Base-by-base conservation (phyloP, 2,329 filamentous ascomycete genomes). In the Metarhizium humberi region DNA sequence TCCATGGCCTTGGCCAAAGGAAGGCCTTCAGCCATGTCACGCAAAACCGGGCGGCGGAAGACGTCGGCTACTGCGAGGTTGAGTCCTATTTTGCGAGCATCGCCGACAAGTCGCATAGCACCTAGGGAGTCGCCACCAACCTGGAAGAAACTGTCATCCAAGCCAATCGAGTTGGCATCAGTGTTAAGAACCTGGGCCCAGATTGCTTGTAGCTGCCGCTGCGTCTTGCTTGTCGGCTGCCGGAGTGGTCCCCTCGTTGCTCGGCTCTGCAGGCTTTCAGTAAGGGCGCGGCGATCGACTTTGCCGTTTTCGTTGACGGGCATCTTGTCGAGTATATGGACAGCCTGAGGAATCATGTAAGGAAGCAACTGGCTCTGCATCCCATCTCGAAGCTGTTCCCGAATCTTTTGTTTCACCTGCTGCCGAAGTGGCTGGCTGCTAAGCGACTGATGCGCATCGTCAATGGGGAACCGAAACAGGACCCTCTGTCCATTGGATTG, bases 221-320 rank as follows among this genome's bases (percentile, higher is more conserved):
- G 8, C 38, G 13, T 16, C 14, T 16, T 13, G 5, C 3, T 16
- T 7, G 10, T 13, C 38, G 5, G 5, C 38, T 40, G 38, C 10
- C 38, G 11, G 6, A 11, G 6, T 34, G 7, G 7, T 34, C 10
- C 10, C 7, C 7, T 11, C 32, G 10, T 11, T 2, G 32, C 7
- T 11, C 6, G 32, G 1, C 32, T 34, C 46, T 49, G 11, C 13
- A 49, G 32, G 5, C 11, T 34, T 20, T 48, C 45, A 38, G 20
- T 32, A 2, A 63, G 55, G 5, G 42, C 49, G 14, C 34, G 54
- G 4, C 61, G 60, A 38, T 63, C 61, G 14, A 57, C 45, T 48
- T 63, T 63, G 6, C 59, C 56, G 38, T 58, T 60, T 3, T 29
- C 45, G 40, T 57, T 60, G 32, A 61, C 14, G 1, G 61, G 61